Base-by-base conservation (phyloP, 225 moss, liverwort and hornwort genomes). In the Sphagnum contortum region DNA sequence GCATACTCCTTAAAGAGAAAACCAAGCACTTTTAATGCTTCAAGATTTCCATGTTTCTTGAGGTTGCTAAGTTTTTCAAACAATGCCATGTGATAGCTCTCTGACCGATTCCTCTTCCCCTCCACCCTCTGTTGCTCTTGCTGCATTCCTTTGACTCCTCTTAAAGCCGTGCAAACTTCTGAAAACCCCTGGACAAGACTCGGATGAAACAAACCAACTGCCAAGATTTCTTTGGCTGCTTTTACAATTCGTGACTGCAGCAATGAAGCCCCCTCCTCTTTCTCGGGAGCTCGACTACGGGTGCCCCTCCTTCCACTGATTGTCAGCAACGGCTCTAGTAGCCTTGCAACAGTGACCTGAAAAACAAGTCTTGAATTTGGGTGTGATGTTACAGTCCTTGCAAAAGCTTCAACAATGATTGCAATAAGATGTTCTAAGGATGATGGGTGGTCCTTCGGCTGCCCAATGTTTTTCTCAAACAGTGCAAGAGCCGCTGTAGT, bases 321-420 rank as follows among this genome's bases (percentile, higher is more conserved):
- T 53, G 57, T 44, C 48, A 98, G 86, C 68, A 98, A 74, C 48
- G 80, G 76, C 69, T 86, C 87, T 46, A 98, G 63, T 58, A 98
- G 71, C 64, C 83, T 89, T 61, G 80, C 78, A 29, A 88, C 81
- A 11, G 93, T 55, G 56, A 69, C 75, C 59, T 85, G 81, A 65
- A 91, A 98, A 45, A 91, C 79, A 71, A 87, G 93, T 57, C 69
- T 78, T 8, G 90, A 87, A 72, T 93, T 90, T 2, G 98, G 82
- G 70, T 92, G 83, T 53, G 76, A 62, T 45, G 79, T 66, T 66
- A 93, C 72, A 56, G 88, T 87, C 69, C 79, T 76, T 51, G 93
- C 79, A 64, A 98, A 93, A 5, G 89, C 91, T 61, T 91, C 93
- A 9, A 87, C 60, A 59, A 93, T 70, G 14, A 67, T 66, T 48